Conservation (phyloP, 495 filamentous ascomycete species). For the Penicillium desertorum region DNA sequence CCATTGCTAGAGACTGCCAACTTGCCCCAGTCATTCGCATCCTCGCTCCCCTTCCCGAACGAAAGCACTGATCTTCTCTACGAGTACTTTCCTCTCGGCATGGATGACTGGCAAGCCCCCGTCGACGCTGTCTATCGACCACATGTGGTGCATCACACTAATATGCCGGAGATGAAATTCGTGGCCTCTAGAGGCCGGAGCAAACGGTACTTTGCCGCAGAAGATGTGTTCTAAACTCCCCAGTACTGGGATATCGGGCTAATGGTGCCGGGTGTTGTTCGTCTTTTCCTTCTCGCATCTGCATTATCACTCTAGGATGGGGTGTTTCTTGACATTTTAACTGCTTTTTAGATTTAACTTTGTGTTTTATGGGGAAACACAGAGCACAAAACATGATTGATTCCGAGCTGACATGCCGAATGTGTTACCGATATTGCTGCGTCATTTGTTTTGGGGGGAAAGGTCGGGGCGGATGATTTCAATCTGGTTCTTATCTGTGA, state of each 20-base stretch:
- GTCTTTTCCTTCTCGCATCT: conserved; percentile 21
- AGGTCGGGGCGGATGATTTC: not conserved
- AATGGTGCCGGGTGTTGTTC: conserved; percentile 17
- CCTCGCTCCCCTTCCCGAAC: conserved; percentile 54
- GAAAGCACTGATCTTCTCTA: conserved; percentile 81
- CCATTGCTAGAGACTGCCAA: conserved; percentile 43
- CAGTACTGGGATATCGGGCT: not conserved
- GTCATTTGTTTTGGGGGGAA: not conserved
- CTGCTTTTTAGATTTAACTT: conserved; percentile 18
- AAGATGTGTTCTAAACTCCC: conserved; percentile 47
- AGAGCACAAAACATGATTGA: conserved; percentile 1
- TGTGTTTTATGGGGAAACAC: conserved; percentile 9
- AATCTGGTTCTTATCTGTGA: not conserved
- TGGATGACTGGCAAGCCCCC: conserved; percentile 90
- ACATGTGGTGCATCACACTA: conserved; percentile 87
- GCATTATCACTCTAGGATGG: conserved; percentile 22
- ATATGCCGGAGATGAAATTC: conserved; percentile 74
- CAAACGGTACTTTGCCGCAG: conserved; percentile 80
- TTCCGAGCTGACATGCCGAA: conserved; percentile 6
- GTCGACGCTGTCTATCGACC: conserved; percentile 92
- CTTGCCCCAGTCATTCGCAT: conserved; percentile 40
- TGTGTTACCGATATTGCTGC: not conserved
- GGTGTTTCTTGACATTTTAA: conserved; percentile 9
- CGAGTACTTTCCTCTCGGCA: conserved; percentile 85
- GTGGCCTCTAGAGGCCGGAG: conserved; percentile 65